Base-by-base conservation (phyloP, 768 basidiomycete species). In the Leccinum obscurum region DNA sequence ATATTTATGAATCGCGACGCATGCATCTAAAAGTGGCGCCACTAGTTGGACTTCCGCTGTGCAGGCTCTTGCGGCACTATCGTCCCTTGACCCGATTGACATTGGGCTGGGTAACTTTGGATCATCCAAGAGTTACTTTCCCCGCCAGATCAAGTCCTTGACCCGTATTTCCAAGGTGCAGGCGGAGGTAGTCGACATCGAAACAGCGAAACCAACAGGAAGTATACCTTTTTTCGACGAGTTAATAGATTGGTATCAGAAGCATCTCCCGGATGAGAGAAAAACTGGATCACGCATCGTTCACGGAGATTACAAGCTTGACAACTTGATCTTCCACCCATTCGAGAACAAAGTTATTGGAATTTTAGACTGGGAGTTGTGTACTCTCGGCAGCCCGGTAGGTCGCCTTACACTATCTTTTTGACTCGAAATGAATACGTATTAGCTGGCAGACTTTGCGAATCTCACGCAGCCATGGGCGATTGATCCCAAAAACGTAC, bases 291-390 rank as follows among this genome's bases (percentile, higher is more conserved):
- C 83, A 56, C 86, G 92, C n/a, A 87, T 99, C 63, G 94, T 98
- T 6, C 96, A 98, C 71, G 96, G 96, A 28, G 96, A 99, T 74
- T 98, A 92, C 72, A 99, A 99, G 73, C 79, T 96, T n/a, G 96
- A 99, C 75, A 99, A 99, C 73, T 73, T 99, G 64, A 83, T 98
- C 63, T 98, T 97, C 76, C 95, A 98, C 66, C 89, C 90, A 0
- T 92, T 88, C 0, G 89, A 98, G 74, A 93, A 95, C 62, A 80
- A 84, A 46, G 95, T 98, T 4, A 94, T 98, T 63, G 97, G 93
- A 6, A 93, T 99, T 41, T 75, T 99, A 54, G 96, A 99, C 69
- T 99, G 96, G 96, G 96, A 99, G 71, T 77, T 99, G 28, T 97
- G 93, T 69, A 98, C 96, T 1, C 83, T 99, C 10, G 95, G 95